phyloP scores from a whole-genome alignment of 2,329 filamentous ascomycete genomes.

The Escovopsis sp. region DNA sequence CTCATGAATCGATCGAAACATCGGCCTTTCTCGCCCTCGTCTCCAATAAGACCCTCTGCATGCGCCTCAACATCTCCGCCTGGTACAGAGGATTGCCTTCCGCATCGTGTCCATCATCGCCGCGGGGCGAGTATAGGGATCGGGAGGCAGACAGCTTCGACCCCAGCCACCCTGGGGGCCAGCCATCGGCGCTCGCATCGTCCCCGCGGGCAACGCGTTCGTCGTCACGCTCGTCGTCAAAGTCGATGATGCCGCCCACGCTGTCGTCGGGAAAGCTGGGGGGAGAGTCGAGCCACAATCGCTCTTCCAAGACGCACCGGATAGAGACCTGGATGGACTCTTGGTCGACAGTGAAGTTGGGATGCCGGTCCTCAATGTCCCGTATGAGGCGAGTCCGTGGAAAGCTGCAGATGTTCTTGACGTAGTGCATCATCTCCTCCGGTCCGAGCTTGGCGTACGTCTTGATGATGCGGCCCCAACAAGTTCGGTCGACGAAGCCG shows the following conservation, averaged over 20 bases:
- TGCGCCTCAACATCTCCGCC: background rate
- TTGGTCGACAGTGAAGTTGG: constrained; percentile 29
- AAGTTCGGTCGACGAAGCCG: constrained; percentile 22
- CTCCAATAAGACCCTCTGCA: background rate
- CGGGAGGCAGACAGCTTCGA: constrained; percentile 14
- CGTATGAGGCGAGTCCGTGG: constrained; percentile 29
- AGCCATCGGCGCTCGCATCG: constrained; percentile 25
- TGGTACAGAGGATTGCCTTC: constrained; percentile 11
- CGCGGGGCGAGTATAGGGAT: constrained; percentile 24
- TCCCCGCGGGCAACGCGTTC: constrained; percentile 14
- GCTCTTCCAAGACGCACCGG: constrained; percentile 23
- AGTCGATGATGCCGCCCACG: constrained; percentile 27
- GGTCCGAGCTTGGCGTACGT: constrained; percentile 37
- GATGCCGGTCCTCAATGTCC: constrained; percentile 25
- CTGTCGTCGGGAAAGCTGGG: constrained; percentile 19
- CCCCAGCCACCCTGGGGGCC: constrained; percentile 14
- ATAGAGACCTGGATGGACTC: constrained; percentile 29
- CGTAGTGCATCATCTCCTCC: constrained; percentile 32
- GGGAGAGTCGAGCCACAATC: constrained; percentile 18
- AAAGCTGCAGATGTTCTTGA: constrained; percentile 31
- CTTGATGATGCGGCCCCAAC: constrained; percentile 25
- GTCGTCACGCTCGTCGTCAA: constrained; percentile 22
- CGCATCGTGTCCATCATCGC: constrained; percentile 23
- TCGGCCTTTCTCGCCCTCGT: background rate
- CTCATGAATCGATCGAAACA: too few relatives aligned